These are phyloP conservation scores for Collariella sp. DNA, from an alignment of 495 filamentous ascomycete genomes.

Conservation along the genomic window DNA sequence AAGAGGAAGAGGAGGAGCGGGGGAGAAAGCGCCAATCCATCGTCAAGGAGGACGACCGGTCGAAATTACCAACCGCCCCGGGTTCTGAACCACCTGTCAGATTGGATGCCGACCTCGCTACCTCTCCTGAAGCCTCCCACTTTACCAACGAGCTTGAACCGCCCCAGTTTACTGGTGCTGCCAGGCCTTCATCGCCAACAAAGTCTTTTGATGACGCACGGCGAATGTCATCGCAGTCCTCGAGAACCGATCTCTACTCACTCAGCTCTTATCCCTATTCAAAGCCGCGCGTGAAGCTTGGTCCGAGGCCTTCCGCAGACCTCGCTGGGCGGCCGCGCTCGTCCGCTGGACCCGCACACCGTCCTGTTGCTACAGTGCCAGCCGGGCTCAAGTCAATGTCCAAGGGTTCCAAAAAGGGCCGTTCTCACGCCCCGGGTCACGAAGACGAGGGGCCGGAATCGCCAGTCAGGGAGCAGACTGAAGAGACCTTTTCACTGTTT, in stretches of 20 bases:
- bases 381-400: constrained; percentile 44
- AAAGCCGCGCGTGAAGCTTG: constrained; percentile 72
- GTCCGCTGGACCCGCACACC: constrained; percentile 44
- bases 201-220: constrained; percentile 32
- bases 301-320: constrained; percentile 72
- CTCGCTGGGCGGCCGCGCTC: constrained; percentile 55
- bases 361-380: constrained; percentile 64
- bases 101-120: constrained; percentile 30
- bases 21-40: constrained; percentile 42
- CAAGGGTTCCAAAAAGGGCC: constrained; percentile 36
- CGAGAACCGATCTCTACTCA: constrained; percentile 56
- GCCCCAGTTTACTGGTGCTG: constrained; percentile 33
- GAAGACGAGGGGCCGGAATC: constrained; percentile 21
- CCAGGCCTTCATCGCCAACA: constrained; percentile 32
- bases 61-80: not conserved
- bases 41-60: constrained; percentile 32
- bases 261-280: constrained; percentile 46
- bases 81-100: constrained; percentile 20
- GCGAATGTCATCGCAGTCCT: constrained; percentile 56
- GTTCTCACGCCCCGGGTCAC: constrained; percentile 24
- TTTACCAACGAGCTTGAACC: constrained; percentile 33
- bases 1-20: constrained; percentile 53
- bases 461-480: constrained; percentile 22
- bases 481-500: constrained; percentile 9
- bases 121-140: constrained; percentile 30